Conservation (phyloP, 2,329 filamentous ascomycete genomes). For the Ceratocystis alfenasii region DNA sequence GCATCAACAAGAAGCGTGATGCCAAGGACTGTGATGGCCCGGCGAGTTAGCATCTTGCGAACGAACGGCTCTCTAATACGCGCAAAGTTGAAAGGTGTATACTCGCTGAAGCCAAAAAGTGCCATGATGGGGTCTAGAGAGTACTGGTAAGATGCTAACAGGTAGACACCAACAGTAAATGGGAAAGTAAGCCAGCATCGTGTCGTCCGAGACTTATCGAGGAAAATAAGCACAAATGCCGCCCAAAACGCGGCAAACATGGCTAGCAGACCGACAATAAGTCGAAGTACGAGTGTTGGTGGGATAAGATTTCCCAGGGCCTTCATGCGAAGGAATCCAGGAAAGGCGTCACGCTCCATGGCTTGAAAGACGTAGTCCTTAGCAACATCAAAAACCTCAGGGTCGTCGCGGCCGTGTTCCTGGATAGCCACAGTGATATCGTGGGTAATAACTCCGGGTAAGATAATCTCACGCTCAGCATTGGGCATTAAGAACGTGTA, state of each 20-base stretch:
- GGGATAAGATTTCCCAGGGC: constrained; percentile 92
- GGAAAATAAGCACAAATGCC: constrained; percentile 84
- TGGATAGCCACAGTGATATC: constrained; percentile 83
- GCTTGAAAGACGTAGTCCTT: constrained; percentile 99
- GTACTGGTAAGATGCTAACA: constrained; percentile 85
- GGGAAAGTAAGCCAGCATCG: constrained; percentile 85
- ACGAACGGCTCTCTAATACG: constrained; percentile 84
- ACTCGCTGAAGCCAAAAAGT: constrained; percentile 82
- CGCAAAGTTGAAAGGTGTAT: constrained; percentile 87
- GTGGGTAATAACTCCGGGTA: constrained; percentile 75
- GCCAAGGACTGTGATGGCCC: constrained; percentile 66
- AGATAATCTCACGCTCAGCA: constrained; percentile 90
- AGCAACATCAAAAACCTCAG: constrained; percentile 90
- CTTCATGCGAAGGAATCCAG: constrained; percentile 88
- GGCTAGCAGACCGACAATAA: constrained; percentile 72
- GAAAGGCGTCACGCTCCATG: constrained; percentile 99
- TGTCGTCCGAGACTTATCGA: constrained; percentile 60
- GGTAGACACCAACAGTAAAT: constrained; percentile 83
- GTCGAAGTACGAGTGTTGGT: constrained; percentile 70
- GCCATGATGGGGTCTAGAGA: constrained; percentile 86
- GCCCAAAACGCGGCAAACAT: constrained; percentile 93
- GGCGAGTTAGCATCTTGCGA: constrained; percentile 69
- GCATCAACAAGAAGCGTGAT: constrained; percentile 67
- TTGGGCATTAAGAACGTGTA: constrained; percentile 92
- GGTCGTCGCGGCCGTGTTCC: constrained; percentile 82